These are phyloP conservation scores for Pharus latifolius DNA, from an alignment of 176 grass and related monocot species.

Conservation along the genomic window DNA sequence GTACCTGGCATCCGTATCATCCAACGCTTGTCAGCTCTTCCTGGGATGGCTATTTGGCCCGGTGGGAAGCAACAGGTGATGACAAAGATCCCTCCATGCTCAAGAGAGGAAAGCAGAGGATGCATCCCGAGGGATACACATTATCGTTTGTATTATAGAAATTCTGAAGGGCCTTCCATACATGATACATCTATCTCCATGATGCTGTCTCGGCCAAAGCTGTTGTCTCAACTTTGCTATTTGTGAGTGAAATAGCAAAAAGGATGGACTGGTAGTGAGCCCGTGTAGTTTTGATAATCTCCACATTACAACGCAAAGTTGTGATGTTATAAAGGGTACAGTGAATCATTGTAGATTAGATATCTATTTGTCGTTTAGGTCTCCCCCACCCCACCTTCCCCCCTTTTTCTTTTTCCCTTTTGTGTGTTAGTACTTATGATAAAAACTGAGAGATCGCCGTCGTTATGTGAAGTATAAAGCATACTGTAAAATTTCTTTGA, in stretches of 20 bases:
- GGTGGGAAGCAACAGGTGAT: slow-evolving; percentile 47
- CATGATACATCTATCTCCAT: background rate
- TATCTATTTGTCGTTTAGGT: too few species aligned
- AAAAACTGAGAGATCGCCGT: too few species aligned
- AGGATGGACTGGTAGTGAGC: too few species aligned
- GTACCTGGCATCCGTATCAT: slow-evolving; percentile 54
- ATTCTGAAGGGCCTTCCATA: background rate
- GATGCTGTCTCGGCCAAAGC: background rate
- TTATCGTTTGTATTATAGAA: slow-evolving; percentile 35
- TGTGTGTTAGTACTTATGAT: too few species aligned
- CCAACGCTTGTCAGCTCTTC: slow-evolving; percentile 67
- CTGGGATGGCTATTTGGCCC: slow-evolving; percentile 46
- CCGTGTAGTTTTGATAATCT: too few species aligned
- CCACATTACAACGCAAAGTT: too few species aligned
- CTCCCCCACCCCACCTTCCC: too few species aligned
- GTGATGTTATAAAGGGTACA: too few species aligned
- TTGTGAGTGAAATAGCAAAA: background rate
- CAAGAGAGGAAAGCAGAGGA: slow-evolving; percentile 13
- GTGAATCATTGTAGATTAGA: too few species aligned
- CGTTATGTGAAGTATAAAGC: too few species aligned
- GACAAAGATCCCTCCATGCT: slow-evolving; percentile 15
- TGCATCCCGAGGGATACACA: slow-evolving; percentile 20
- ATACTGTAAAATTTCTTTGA: too few species aligned
- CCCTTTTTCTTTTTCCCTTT: too few species aligned
- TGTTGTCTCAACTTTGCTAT: background rate